Base-by-base conservation (phyloP, 1,284 basidiomycete genomes). In the Termitomyces sp. region DNA sequence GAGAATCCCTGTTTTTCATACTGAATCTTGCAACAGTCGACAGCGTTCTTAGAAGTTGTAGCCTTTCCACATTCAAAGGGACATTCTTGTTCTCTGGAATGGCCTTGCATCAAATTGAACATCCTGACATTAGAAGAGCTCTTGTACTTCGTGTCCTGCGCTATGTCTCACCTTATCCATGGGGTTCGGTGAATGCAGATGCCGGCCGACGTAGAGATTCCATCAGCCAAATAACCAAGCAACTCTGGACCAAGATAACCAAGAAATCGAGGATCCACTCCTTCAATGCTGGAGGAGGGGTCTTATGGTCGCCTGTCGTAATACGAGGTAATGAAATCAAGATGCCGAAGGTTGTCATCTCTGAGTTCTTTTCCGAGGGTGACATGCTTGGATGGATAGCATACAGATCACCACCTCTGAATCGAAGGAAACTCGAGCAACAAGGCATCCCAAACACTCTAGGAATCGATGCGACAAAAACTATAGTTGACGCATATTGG, bases 141-240 rank as follows among this genome's bases (percentile, higher is more conserved):
- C 65, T 89, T 24, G 66, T 88, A 51, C 73, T 82, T 24, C 83
- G 86, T 24, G 76, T 84, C 45, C 69, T 88, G 31, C 86, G 88
- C 12, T 86, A 82, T 62, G 70, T 83, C 41, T 90, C 88, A 1
- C 82, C 82, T 44, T 73, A 79, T 34, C 84, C 87, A 2, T 92
- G 90, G 90, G 89, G 89, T 3, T 81, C 82, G 43, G 60, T 77
- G 19, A 73, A 71, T 15, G 79, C 88, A 4, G 83, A 89, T 62
- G 79, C 74, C 2, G 69, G 77, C 53, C 77, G 86, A 34, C 75
- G 79, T 6, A 65, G 63, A 44, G 57, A 55, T 5, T 76, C 74
- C 48, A 64, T 86, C 21, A 58, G 70, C 2, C 73, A 72, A 38
- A 81, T 89, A 55, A 64, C 77, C 30, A 53, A 66, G 8, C 68